phyloP scores from a whole-genome alignment of 176 grass and related monocot genomes.

The Rhipidocladum racemiflorum region DNA sequence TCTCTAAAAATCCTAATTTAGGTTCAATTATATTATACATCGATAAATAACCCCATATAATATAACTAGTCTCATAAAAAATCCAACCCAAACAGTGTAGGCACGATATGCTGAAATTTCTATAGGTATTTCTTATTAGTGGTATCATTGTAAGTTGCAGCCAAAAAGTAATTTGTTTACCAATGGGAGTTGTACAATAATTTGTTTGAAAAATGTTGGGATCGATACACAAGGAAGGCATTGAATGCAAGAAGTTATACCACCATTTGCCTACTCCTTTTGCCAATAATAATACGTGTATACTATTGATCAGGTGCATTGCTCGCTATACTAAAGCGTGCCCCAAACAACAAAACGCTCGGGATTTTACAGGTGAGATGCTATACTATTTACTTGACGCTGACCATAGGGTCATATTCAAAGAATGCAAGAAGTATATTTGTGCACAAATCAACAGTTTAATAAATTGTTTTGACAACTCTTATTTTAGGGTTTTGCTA shows the following conservation, averaged over 20 bases:
- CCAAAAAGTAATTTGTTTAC: background rate
- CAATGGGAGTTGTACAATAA: background rate
- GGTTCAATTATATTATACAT: background rate
- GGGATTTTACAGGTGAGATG: constrained; percentile 69
- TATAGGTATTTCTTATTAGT: background rate
- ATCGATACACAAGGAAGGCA: background rate
- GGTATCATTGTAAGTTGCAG: background rate
- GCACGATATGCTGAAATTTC: background rate
- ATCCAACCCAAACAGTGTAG: background rate
- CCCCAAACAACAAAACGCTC: constrained; percentile 73
- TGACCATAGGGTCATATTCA: background rate
- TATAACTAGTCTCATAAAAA: background rate
- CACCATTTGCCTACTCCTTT: background rate
- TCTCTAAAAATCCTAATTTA: background rate
- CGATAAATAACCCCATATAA: background rate
- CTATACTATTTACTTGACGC: constrained; percentile 2
- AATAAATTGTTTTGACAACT: constrained; percentile 1
- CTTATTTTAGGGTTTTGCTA: constrained; percentile 76
- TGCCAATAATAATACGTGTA: constrained; percentile 7
- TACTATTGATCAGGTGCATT: constrained; percentile 62
- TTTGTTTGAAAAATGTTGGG: background rate
- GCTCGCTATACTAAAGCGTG: constrained; percentile 65
- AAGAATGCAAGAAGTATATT: background rate
- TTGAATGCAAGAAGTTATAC: background rate
- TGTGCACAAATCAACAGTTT: constrained; percentile 16